Evolutionary conservation across 495 filamentous ascomycete genomes (phyloP).

Genomic region (Penicillium herquei): DNA sequence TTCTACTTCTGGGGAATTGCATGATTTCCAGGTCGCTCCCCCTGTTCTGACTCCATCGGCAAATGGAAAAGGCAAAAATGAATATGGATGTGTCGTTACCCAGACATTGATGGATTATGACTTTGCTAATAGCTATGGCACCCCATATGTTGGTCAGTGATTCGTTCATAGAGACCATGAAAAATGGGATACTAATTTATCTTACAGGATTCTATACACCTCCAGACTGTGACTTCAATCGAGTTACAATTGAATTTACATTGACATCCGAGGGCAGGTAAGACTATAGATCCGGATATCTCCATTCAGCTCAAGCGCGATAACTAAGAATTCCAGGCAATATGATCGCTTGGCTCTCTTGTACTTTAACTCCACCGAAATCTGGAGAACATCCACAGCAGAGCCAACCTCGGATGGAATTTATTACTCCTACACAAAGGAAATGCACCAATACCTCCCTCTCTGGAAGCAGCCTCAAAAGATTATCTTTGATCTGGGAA

Average conservation of each 20-base stretch:
- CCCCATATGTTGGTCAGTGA: not conserved
- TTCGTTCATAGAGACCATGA: not conserved
- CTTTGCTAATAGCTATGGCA: not conserved
- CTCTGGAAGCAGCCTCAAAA: constrained; percentile 1
- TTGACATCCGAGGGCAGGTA: constrained; percentile 1
- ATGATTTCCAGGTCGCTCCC: not conserved
- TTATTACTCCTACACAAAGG: not conserved
- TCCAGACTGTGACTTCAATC: not conserved
- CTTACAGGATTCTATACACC: not conserved
- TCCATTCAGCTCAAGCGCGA: not conserved
- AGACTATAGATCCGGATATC: not conserved
- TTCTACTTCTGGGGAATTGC: not conserved
- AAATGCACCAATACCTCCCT: constrained; percentile 1
- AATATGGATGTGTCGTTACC: not conserved
- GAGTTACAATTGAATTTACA: not conserved
- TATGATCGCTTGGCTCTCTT: not conserved
- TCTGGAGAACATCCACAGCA: not conserved
- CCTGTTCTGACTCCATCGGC: not conserved
- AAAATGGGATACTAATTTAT: not conserved
- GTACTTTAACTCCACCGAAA: not conserved
- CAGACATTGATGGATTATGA: not conserved
- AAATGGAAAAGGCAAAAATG: not conserved
- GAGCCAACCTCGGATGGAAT: not conserved
- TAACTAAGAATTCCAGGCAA: not conserved
- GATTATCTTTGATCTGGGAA: not conserved